Base-by-base conservation (phyloP, 202 grass and related monocot species). In the Tripidium arundinaceum region DNA sequence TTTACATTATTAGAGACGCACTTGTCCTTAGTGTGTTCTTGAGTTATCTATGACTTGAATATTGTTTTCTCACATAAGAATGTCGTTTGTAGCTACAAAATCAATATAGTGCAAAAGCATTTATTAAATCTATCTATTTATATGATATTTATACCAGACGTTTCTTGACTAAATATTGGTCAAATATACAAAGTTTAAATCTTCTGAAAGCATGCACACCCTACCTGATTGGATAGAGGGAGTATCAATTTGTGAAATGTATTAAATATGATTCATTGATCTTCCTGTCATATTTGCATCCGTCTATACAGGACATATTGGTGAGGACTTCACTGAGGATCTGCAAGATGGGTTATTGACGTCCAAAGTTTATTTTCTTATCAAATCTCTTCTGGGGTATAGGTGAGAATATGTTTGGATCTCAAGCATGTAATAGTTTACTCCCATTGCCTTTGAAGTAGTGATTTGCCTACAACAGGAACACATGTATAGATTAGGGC, bases 311-410 rank as follows among this genome's bases (percentile, higher is more conserved):
- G 93, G 72, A 60, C 40, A 7, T 68, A 71, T 93, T 75, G 88
- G 90, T 36, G 81, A 87, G 42, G 81, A 93, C 80, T 72, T 93
- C 1, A 52, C 39, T 52, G 71, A 74, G 5, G 78, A 86, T 77
- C 16, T 87, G 45, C 75, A 83, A 63, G 68, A 87, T 82, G 88
- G 86, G 9, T 72, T 93, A 62, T 83, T 97, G 72, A 77, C 84
- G 18, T 37, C 88, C 27, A 93, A 89, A 91, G 77, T 93, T 72
- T 57, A 82, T 75, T 81, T 87, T 82, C 93, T 97, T 72, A 75
- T 97, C 33, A 34, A 84, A 83, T 82, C 40, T 78, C 93, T 97
- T 89, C n/a, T 77, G 62, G 39, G 79, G 40, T 89, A 91, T 86
- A 97, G 90, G 93, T 93, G 57, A 81, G 69, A 81, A 31, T 15